These are phyloP conservation scores for Ogataea paraovalis DNA, from an alignment of 805 yeast species.

Conservation along the genomic window DNA sequence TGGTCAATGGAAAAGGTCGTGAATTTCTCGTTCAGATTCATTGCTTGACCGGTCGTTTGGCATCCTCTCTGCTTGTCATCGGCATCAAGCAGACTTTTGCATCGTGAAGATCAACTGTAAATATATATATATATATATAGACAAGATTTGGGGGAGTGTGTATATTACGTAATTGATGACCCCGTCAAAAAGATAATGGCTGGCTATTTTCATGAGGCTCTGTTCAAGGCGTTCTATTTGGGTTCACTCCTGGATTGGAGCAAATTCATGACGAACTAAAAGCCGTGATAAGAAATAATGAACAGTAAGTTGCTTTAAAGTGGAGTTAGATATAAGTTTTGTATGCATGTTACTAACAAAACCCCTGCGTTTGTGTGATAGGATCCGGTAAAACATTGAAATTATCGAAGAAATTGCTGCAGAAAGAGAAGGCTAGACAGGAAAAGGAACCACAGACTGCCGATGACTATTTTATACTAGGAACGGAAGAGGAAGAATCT, in stretches of 20 bases:
- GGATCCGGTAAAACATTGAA: conserved; percentile 11
- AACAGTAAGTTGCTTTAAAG: conserved; percentile 5
- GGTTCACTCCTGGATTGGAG: no score
- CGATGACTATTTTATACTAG: conserved; percentile 53
- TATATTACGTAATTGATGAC: not conserved
- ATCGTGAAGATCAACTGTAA: no score
- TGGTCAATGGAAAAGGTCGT: not conserved
- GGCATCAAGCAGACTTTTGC: no score
- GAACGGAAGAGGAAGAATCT: conserved; percentile 61
- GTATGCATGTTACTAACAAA: not conserved
- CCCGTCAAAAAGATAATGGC: no score
- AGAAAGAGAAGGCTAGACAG: conserved; percentile 5
- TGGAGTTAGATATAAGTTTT: not conserved
- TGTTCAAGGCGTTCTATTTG: not conserved
- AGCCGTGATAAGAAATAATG: conserved; percentile 2
- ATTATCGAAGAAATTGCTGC: conserved; percentile 12
- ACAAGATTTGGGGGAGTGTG: not conserved
- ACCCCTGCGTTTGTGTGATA: not conserved
- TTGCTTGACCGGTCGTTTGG: not conserved
- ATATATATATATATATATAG: no score
- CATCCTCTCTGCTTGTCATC: not conserved
- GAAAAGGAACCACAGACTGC: conserved; percentile 36
- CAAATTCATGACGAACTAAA: no score
- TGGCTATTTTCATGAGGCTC: no score
- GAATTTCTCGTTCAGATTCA: not conserved